Evolutionary conservation across 306 rosid genomes (phyloP).

Genomic region (Cucurbita ficifolia): DNA sequence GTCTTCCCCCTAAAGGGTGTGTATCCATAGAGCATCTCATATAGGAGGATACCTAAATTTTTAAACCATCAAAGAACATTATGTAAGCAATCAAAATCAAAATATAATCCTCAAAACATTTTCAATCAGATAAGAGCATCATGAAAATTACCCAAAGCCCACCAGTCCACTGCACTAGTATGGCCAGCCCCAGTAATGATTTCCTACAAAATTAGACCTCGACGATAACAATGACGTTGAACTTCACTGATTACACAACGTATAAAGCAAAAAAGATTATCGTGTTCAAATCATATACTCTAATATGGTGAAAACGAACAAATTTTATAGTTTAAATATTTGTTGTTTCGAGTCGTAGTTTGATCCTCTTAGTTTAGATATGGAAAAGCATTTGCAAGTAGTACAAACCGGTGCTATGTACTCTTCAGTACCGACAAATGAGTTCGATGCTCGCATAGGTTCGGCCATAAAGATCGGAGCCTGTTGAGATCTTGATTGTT

Average conservation of each 20-base stretch:
- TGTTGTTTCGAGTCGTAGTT: background rate
- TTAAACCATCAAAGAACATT: background rate
- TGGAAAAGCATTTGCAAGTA: background rate
- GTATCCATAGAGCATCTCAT: conserved; percentile 85
- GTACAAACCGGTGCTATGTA: conserved; percentile 94
- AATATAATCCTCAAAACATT: background rate
- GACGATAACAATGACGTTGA: background rate
- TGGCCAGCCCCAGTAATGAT: conserved; percentile 90
- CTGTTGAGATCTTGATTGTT: conserved; percentile 36
- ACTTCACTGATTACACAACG: background rate
- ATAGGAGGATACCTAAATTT: conserved; percentile 44
- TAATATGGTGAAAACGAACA: background rate
- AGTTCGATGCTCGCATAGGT: conserved; percentile 96
- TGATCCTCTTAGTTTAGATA: background rate
- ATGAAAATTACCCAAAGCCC: conserved; percentile 77
- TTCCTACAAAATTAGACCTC: conserved; percentile 45
- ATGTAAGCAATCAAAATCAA: background rate
- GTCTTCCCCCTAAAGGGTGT: conserved; percentile 92
- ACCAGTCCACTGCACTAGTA: conserved; percentile 98
- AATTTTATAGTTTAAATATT: background rate
- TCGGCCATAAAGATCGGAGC: conserved; percentile 82
- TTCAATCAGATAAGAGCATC: background rate
- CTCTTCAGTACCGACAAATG: conserved; percentile 98
- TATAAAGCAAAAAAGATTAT: background rate
- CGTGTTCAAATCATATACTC: background rate